Base-by-base conservation (phyloP, 768 basidiomycete genomes). In the Hypholoma fasciculare region DNA sequence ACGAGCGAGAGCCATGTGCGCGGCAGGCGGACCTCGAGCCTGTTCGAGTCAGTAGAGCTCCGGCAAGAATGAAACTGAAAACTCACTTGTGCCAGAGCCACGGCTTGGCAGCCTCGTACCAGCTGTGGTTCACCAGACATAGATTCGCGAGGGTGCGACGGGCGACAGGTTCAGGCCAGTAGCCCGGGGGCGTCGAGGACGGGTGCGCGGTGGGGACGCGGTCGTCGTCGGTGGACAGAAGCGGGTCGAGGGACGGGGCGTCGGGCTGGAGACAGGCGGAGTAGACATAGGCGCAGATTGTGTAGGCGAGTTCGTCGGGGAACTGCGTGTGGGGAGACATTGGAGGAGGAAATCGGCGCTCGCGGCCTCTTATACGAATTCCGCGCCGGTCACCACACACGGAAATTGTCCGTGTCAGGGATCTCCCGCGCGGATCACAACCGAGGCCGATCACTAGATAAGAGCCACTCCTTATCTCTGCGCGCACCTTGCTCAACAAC, bases 1-100 rank as follows among this genome's bases (percentile, higher is more conserved):
- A 94, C 82, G 43, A 95, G 79, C 9, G 89, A 78, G 13, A 95
- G 84, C 90, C 92, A 95, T 62, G 83, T 86, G n/a, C 87, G 82
- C 9, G 92, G 92, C 5, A 94, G 82, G 5, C 90, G 83, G 51
- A 95, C 88, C 69, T 94, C 92, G 61, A 94, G 76, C 59, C 78
- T 80, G 53, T 11, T 34, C 20, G 19, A 30, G 17, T 6, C 8
- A 42, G 36, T 19, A 44, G 57, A 48, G 40, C 13, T 59, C 36
- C 23, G 40, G 7, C 38, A 49, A 47, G 51, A 59, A 50, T 46
- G 30, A 60, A 49, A 37, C 14, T 37, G 30, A 51, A 37, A 16
- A 68, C 78, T 58, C 57, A 80, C 78, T 86, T 86, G 57, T 82
- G 83, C 92, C 92, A 95, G 5, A 95, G 76, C 90, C 89, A 94